Evolutionary conservation across 805 yeast genomes (phyloP).

Genomic region (Metschnikowia anglica): DNA sequence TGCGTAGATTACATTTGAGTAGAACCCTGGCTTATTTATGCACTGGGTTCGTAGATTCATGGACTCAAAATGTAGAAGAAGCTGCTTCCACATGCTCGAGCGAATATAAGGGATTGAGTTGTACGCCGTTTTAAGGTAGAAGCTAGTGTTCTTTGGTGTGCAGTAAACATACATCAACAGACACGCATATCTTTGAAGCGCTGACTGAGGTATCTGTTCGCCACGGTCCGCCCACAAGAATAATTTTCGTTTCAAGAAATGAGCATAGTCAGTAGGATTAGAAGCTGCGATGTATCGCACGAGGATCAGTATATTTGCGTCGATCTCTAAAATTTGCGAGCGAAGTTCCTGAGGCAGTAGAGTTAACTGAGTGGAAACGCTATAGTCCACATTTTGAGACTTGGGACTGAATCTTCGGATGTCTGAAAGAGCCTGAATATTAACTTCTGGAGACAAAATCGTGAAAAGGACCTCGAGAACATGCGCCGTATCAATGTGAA

Average conservation of each 20-base stretch:
- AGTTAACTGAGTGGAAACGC: conserved; percentile 2
- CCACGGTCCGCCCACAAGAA: conserved; percentile 26
- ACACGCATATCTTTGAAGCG: conserved; percentile 34
- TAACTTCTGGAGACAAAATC: conserved; percentile 32
- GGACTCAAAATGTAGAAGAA: conserved; percentile 33
- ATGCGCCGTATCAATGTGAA: conserved; percentile 21
- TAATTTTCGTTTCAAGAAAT: conserved; percentile 26
- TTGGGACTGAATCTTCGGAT: conserved; percentile 20
- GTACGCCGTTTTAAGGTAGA: conserved; percentile 24
- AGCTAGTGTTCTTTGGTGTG: conserved; percentile 25
- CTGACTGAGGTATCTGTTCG: conserved; percentile 29
- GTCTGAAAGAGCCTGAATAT: conserved; percentile 28
- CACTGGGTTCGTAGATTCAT: conserved; percentile 36
- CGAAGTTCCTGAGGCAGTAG: conserved; percentile 11
- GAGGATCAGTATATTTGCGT: conserved; percentile 30
- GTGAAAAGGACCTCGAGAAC: conserved; percentile 31
- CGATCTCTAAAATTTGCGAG: conserved; percentile 30
- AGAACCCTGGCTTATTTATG: conserved; percentile 38
- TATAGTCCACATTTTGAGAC: conserved; percentile 7
- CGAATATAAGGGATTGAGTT: conserved; percentile 29
- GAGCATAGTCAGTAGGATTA: conserved; percentile 34
- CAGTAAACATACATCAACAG: conserved; percentile 35
- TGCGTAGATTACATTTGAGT: conserved; percentile 24
- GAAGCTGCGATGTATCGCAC: conserved; percentile 38
- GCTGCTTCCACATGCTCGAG: conserved; percentile 38